Conservation (phyloP, 139 green algal genomes). For the Chlorella sp. region DNA sequence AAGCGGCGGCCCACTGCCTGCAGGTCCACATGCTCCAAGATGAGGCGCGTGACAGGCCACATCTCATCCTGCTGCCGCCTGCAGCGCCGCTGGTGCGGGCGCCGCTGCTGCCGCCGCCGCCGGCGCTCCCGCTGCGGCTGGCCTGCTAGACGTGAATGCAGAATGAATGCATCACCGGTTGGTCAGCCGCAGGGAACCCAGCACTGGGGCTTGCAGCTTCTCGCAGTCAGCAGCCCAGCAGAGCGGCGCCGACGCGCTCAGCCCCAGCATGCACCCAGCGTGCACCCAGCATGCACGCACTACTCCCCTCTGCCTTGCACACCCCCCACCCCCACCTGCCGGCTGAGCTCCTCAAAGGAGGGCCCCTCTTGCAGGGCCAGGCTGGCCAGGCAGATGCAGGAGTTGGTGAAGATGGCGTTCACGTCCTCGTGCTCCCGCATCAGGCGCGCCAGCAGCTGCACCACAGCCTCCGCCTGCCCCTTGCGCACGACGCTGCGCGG, state of each 20-base stretch:
- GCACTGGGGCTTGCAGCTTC: too few species aligned
- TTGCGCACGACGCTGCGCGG: not conserved
- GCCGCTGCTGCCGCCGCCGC: not conserved
- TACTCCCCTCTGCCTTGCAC: too few species aligned
- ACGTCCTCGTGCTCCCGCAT: not conserved
- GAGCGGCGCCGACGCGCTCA: too few species aligned
- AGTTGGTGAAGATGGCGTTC: not conserved
- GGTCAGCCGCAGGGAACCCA: too few species aligned
- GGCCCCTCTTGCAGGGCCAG: not conserved
- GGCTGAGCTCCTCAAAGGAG: not conserved
- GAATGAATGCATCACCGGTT: too few species aligned
- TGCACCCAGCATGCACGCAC: not conserved
- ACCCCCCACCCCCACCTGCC: not conserved
- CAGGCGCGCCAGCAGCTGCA: not conserved
- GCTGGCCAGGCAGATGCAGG: slow-evolving; percentile 6
- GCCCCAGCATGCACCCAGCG: too few species aligned
- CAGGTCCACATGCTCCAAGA: slow-evolving; percentile 14
- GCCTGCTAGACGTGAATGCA: not conserved
- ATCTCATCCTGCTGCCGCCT: not conserved
- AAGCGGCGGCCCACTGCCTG: not conserved
- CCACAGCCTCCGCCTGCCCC: not conserved
- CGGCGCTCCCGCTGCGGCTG: not conserved
- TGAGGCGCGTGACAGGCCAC: not conserved
- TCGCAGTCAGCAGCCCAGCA: too few species aligned
- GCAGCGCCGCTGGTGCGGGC: not conserved